These are phyloP conservation scores for Baudoinia panamericana DNA, from an alignment of 495 filamentous ascomycete species.

Conservation along the genomic window DNA sequence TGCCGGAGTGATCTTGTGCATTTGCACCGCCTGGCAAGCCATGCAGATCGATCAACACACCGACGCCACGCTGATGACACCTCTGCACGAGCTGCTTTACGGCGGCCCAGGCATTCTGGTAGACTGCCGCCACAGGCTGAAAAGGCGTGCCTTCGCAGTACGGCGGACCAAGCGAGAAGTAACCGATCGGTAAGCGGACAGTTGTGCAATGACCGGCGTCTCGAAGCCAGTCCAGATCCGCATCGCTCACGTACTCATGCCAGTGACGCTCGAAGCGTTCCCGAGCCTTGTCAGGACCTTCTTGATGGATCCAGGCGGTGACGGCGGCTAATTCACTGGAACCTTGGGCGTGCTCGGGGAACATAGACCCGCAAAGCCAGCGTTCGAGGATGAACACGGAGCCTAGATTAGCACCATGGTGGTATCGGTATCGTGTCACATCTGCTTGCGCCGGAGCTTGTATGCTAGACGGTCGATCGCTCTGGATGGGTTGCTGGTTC, in stretches of 20 bases:
- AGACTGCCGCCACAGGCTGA: slow-evolving; percentile 32
- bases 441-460: slow-evolving; percentile 31
- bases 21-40: slow-evolving; percentile 44
- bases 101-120: slow-evolving; percentile 37
- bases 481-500: slow-evolving; percentile 9
- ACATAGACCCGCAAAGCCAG: slow-evolving; percentile 38
- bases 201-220: slow-evolving; percentile 36
- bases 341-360: slow-evolving; percentile 23
- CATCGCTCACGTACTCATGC: slow-evolving; percentile 33
- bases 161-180: slow-evolving; percentile 37
- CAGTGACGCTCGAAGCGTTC: slow-evolving; percentile 40
- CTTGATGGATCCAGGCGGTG: slow-evolving; percentile 27
- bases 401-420: slow-evolving; percentile 45
- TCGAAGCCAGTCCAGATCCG: slow-evolving; percentile 36
- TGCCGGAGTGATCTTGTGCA: slow-evolving; percentile 37
- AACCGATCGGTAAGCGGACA: slow-evolving; percentile 45
- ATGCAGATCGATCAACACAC: slow-evolving; percentile 42
- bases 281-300: slow-evolving; percentile 35
- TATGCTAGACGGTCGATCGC: slow-evolving; percentile 22
- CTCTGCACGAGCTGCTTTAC: slow-evolving; percentile 31
- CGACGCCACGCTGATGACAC: slow-evolving; percentile 34
- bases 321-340: slow-evolving; percentile 39
- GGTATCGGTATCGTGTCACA: slow-evolving; percentile 40
- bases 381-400: slow-evolving; percentile 42
- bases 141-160: slow-evolving; percentile 40